Percentiles rank a stretch among this genome's conserved stretches.
These are phyloP conservation scores for Silene latifolia DNA, from an alignment of 148 eudicot genomes.

Conservation along the genomic window DNA sequence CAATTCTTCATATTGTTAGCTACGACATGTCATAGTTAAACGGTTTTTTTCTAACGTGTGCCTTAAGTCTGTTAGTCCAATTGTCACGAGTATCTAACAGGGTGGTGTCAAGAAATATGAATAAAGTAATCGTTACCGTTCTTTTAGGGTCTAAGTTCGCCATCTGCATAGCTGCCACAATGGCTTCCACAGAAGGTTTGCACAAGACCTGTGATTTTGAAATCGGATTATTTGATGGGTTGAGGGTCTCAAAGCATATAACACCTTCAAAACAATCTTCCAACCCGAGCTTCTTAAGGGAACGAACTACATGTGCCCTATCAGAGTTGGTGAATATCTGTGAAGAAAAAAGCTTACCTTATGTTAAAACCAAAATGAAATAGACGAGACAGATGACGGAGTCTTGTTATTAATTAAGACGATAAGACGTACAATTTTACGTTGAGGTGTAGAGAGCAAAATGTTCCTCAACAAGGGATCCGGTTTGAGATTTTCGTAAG, in stretches of 20 bases:
- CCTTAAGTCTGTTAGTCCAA: background rate
- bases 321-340: constrained; percentile 87
- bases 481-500: constrained; percentile 66
- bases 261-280: constrained; percentile 93
- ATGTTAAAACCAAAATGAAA: background rate
- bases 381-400: background rate
- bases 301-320: constrained; percentile 55
- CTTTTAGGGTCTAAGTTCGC: constrained; percentile 68
- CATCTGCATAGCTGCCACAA: constrained; percentile 67
- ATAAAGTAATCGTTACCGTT: constrained; percentile 41
- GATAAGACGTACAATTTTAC: constrained; percentile 62
- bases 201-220: constrained; percentile 44
- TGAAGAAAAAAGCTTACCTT: background rate
- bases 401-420: background rate
- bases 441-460: constrained; percentile 77
- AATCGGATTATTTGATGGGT: constrained; percentile 28
- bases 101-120: background rate
- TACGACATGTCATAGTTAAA: too few relatives aligned
- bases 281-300: constrained; percentile 50
- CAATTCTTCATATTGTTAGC: constrained; percentile 1
- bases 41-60: too few relatives aligned
- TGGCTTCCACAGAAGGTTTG: constrained; percentile 64
- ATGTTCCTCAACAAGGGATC: constrained; percentile 75
- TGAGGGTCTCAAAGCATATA: constrained; percentile 89
- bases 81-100: background rate